Percentiles rank a stretch among this genome's conserved stretches.
Evolutionary conservation across 2,329 filamentous ascomycete genomes (phyloP).

Genomic region (Colletotrichum sp.): DNA sequence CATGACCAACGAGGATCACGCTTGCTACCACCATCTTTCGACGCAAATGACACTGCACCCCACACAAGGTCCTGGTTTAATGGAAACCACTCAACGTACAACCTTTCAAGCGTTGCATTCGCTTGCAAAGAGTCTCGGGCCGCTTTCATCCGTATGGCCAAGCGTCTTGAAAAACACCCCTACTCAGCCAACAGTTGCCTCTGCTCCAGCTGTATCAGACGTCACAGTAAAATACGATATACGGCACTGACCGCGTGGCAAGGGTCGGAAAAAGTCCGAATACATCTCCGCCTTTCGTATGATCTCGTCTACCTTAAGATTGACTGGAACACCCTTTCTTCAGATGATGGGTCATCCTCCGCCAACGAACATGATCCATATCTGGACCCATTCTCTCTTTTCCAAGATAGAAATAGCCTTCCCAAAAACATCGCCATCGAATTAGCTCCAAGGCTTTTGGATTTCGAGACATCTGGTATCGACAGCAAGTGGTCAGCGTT

Average conservation of each 20-base stretch:
- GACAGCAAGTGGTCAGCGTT: neutral
- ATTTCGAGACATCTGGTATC: no score
- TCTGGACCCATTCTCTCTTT: neutral
- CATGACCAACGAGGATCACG: neutral
- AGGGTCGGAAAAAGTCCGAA: accelerated
- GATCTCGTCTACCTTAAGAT: neutral
- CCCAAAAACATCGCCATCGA: neutral
- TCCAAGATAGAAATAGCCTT: no score
- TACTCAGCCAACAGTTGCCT: no score
- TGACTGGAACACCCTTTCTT: accelerated
- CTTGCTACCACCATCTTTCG: neutral
- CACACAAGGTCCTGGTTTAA: neutral
- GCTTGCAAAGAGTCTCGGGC: neutral
- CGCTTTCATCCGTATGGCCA: neutral
- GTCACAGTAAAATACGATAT: neutral
- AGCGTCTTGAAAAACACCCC: no score
- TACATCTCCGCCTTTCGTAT: neutral
- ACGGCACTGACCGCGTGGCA: neutral
- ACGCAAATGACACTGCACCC: accelerated
- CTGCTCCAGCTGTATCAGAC: no score
- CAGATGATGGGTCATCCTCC: neutral
- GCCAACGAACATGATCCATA: no score
- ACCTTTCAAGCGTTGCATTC: accelerated
- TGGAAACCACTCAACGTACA: accelerated
- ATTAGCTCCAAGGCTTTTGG: neutral